phyloP scores from a whole-genome alignment of 2,329 filamentous ascomycete genomes.

The Purpureocillium takamizusanense region DNA sequence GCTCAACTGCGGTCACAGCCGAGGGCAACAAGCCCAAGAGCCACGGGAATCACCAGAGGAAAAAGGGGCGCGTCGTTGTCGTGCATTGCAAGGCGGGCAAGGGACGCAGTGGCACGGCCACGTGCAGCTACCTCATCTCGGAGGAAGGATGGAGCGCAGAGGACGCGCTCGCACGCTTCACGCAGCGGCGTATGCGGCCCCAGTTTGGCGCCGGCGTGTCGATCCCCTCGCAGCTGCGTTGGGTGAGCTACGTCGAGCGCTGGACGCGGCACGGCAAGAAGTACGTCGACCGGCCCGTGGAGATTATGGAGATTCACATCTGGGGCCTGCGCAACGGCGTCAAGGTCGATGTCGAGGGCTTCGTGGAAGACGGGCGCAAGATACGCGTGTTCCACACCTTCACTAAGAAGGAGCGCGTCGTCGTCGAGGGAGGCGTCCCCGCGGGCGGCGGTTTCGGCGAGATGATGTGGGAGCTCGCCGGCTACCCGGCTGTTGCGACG shows the following conservation, averaged over 20 bases:
- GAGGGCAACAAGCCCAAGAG: neutral
- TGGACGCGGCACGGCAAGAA: slow-evolving; percentile 69
- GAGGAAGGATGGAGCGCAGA: slow-evolving; percentile 59
- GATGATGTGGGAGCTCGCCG: slow-evolving; percentile 45
- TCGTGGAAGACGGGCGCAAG: slow-evolving; percentile 76
- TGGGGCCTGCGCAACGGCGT: slow-evolving; percentile 86
- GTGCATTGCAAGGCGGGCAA: slow-evolving; percentile 98
- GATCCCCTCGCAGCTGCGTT: slow-evolving; percentile 86
- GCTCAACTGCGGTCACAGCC: neutral
- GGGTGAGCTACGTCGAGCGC: slow-evolving; percentile 78
- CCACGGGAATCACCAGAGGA: slow-evolving; percentile 12
- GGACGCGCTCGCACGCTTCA: slow-evolving; percentile 51
- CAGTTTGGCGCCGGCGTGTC: slow-evolving; percentile 84
- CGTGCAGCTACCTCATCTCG: slow-evolving; percentile 82
- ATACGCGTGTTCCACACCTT: slow-evolving; percentile 84
- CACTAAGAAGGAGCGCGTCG: slow-evolving; percentile 57
- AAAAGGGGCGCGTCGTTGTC: slow-evolving; percentile 60
- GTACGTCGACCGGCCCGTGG: slow-evolving; percentile 75
- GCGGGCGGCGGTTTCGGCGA: slow-evolving; percentile 39
- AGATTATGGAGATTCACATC: slow-evolving; percentile 80
- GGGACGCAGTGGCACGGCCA: slow-evolving; percentile 79
- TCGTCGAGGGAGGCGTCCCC: slow-evolving; percentile 51
- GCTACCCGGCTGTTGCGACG: slow-evolving; percentile 19
- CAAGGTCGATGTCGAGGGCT: slow-evolving; percentile 79
- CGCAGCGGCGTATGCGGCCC: slow-evolving; percentile 78